Evolutionary conservation across 768 basidiomycete genomes (phyloP), one percentile per base, ranked within the genome.

Genomic region (Lactifluus subvellereus): DNA sequence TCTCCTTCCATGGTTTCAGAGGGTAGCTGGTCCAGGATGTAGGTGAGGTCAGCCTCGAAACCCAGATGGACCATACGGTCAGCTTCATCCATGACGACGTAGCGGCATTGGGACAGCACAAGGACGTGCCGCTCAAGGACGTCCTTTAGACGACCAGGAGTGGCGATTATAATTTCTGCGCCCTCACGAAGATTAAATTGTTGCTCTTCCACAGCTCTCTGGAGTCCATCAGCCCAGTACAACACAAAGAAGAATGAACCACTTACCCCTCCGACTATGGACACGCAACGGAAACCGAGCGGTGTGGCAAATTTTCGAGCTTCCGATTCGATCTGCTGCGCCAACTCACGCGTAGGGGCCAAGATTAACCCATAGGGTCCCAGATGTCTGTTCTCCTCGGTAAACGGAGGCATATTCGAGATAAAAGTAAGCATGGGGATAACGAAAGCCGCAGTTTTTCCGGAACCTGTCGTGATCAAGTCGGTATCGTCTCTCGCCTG

Each of bases 1-100:
- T 94, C 94, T 6, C 94, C 94, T 68, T 89, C 85, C 83, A 97
- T 86, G 53, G 90, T 84, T 61, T 91, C 91, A 3, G 83, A 80
- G 14, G 96, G 97, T 63, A 98, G 81, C 61, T 92, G 84, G 75
- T 98, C 96, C 64, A 99, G 77, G 69, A 99, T 98, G 74, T 92
- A 97, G 30, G 89, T 93, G 51, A 99, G 77, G 72, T 97, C 95
- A 16, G 82, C 84, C 74, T 99, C 97, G 72, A 99, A 99, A 16
- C 97, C 97, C 35, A 98, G 85, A 71, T 95, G 87, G 65, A 99
- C 95, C 97, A 99, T 98, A 56, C 97, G 85, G 74, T 99, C 97
- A 16, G 97, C 97, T 79, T 99, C 97, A 73, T 99, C 97, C 97
- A 99, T 97, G 68, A 99, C 96, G 62, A 99, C 88, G 71, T 99